Base-by-base conservation (phyloP, 2,329 filamentous ascomycete species). In the Colletotrichum gigasporum region DNA sequence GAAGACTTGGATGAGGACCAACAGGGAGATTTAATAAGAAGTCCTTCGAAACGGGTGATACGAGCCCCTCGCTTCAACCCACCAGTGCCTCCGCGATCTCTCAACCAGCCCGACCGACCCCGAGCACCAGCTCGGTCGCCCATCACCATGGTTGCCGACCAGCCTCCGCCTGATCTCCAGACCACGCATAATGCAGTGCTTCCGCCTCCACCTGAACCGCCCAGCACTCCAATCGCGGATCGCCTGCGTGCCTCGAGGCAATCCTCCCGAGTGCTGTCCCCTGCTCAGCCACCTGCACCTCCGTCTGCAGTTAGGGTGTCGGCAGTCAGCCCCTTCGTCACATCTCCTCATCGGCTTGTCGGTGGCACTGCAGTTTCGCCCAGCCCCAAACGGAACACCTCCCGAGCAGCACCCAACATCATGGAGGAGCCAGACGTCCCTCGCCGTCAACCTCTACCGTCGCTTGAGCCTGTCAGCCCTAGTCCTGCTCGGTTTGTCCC, bases 1-100 rank as follows among this genome's bases (percentile, higher is more conserved):
- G 61, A 63, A 32, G 42, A 63, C 5, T 51, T 51, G n/a, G 26
- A 37, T 44, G 53, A 37, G 14, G 41, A 56, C 14, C 6, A 28
- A 14, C 11, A 32, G 18, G 9, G 6, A 14, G 18, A 20, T 5
- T 20, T 11, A 10, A 14, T 34, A 6, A 48, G 32, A 22, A 58
- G 54, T n/a, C 54, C 41, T 11, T 45, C 53, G 3, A 34, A 48
- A 28, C 45, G 53, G 10, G 7, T 47, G 11, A 20, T 56, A 14
- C 53, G 16, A 11, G 12, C 18, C 9, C 39, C 39, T 8, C 32
- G 20, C 26, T 14, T 26, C 11, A 37, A 56, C 28, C 34, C 26
- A 26, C 35, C 47, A 18, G 48, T 53, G 55, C 24, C 61, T 28
- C 60, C 54, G 3, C 47, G 55, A 8, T 34, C 32, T 2, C 30